A percentile compares a stretch with the other conserved stretches of the same genome.
phyloP scores from a whole-genome alignment of 257 asterid species.

The Solanum pennellii region DNA sequence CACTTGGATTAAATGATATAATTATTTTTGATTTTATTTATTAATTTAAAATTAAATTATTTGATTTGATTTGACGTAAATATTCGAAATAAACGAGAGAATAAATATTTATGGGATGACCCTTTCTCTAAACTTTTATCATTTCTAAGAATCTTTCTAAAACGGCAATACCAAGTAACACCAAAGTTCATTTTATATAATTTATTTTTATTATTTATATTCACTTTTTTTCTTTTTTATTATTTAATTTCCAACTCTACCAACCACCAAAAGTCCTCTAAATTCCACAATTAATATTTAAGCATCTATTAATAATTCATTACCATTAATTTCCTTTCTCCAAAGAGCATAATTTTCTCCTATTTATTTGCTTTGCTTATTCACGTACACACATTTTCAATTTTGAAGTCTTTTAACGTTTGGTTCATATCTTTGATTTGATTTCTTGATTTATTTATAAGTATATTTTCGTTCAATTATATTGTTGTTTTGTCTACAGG shows the following conservation, averaged over 20 bases:
- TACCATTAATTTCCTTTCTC: neutral
- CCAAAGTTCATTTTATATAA: neutral
- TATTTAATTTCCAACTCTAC: neutral
- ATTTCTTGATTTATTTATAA: neutral
- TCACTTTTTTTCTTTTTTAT: neutral
- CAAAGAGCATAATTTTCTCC: neutral
- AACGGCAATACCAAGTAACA: neutral
- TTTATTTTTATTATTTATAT: neutral
- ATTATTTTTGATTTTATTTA: neutral
- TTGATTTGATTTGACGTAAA: neutral
- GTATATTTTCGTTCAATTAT: neutral
- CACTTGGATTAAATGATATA: too few species aligned
- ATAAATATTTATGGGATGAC: neutral
- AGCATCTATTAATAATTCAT: neutral
- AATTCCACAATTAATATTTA: neutral
- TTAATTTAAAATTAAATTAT: neutral
- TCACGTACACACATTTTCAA: slow-evolving; percentile 1
- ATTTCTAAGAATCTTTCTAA: neutral
- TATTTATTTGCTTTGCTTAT: neutral
- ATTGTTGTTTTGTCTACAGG: neutral
- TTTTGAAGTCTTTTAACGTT: neutral
- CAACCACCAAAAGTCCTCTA: neutral
- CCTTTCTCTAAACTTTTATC: neutral
- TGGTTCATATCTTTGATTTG: neutral
- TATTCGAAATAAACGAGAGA: neutral